A percentile compares a stretch with the other conserved stretches of the same genome.
These are phyloP conservation scores for Boletellus emodensis DNA, from an alignment of 768 basidiomycete genomes.

Conservation along the genomic window DNA sequence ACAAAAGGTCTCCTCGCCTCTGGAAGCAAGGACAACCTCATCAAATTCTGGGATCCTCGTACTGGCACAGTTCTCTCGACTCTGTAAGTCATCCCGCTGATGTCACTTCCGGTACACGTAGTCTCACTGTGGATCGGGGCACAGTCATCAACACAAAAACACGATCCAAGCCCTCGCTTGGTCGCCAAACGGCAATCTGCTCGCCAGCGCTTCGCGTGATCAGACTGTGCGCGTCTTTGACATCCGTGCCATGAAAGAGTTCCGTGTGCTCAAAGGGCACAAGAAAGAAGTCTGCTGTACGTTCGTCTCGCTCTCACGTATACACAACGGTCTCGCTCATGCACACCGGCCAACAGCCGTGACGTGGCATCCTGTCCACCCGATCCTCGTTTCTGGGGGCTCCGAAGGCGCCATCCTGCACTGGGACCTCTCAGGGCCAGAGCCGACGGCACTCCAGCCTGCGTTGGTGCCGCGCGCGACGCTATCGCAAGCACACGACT, in stretches of 20 bases:
- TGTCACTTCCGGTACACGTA: neutral
- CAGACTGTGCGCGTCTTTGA: slow-evolving; percentile 95
- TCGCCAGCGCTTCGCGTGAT: slow-evolving; percentile 94
- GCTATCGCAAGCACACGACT: slow-evolving; percentile 96
- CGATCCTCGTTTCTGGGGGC: slow-evolving; percentile 88
- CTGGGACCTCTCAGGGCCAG: slow-evolving; percentile 82
- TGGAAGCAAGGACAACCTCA: slow-evolving; percentile 95
- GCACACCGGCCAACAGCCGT: slow-evolving; percentile 51
- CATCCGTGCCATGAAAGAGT: slow-evolving; percentile 97
- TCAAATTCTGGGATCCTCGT: slow-evolving; percentile 99
- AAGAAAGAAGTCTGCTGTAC: slow-evolving; percentile 97
- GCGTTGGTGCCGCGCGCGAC: slow-evolving; percentile 67
- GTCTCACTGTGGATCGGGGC: neutral
- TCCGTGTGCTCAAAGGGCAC: slow-evolving; percentile 89
- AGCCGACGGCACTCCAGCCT: slow-evolving; percentile 35
- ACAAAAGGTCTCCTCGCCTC: slow-evolving; percentile 93
- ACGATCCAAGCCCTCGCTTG: slow-evolving; percentile 90
- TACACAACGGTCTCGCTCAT: neutral
- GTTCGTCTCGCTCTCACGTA: slow-evolving; percentile 27
- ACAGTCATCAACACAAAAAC: slow-evolving; percentile 94
- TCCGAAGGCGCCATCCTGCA: slow-evolving; percentile 92
- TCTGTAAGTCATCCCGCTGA: slow-evolving; percentile 49
- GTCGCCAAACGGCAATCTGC: slow-evolving; percentile 91
- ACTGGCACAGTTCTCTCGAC: slow-evolving; percentile 89
- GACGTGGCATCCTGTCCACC: slow-evolving; percentile 95